Evolutionary conservation across 116 monocot genomes (phyloP), one percentile per base, ranked within the genome.

Genomic region (Phalaenopsis hybrid): DNA sequence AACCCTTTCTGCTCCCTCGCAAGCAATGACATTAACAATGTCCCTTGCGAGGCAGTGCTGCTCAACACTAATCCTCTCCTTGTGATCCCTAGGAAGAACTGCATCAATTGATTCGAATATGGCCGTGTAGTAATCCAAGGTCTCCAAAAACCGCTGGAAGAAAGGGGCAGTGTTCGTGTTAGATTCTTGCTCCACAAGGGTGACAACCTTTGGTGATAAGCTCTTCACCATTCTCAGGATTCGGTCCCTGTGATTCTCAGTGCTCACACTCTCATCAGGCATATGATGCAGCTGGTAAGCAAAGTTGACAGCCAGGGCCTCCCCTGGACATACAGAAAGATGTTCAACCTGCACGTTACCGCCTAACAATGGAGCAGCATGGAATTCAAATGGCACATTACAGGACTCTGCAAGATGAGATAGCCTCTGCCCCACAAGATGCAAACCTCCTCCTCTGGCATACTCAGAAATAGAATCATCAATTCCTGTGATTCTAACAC

Each of bases 131-230:
- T 86, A 89, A 76, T 89, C 84, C 20, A 89, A 55, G 5, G 86
- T 84, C 81, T 89, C 89, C 74, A 81, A 44, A 67, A 89, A 86
- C 55, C 89, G 58, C 63, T 73, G 79, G 7, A 83, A 79, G 75
- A 89, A 89, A 15, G 89, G 76, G 0, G 84, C 70, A 3, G 89
- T 89, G 79, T 89, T 89, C 8, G 86, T 89, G 83, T 89, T 86
- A 44, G 81, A 83, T 76, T 89, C 86, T 37, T 84, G 83, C 79
- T 89, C 89, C 73, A 84, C 89, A 1, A 89, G 79, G 41, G 89
- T 84, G 31, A 89, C 84, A 18, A 89, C 83, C 44, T 81, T 86
- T 13, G 86, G 89, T 20, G 83, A 75, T 34, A 89, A 69, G 79
- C 89, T 75, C 81, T 89, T 89, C 28, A 86, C 79, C 83, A 89